phyloP scores from a whole-genome alignment of 352 stramenopile genomes.

The Phytophthora idaei region DNA sequence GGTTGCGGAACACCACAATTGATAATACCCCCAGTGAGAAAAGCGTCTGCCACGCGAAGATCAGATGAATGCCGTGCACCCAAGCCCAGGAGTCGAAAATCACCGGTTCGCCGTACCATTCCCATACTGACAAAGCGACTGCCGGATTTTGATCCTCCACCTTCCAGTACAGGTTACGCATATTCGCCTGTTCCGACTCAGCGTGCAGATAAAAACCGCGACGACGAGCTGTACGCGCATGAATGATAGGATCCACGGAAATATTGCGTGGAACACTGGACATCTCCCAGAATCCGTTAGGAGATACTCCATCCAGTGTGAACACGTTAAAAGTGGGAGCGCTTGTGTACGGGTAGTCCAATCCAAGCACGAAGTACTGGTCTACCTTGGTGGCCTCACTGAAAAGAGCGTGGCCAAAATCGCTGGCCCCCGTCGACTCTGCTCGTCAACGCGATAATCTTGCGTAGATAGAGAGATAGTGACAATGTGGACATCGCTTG shows the following conservation, averaged over 20 bases:
- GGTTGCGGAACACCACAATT: constrained; percentile 43
- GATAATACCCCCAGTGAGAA: constrained; percentile 36
- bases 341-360: constrained; percentile 37
- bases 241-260: constrained; percentile 22
- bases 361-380: constrained; percentile 29
- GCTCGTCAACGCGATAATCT: constrained; percentile 29
- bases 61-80: constrained; percentile 43
- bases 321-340: constrained; percentile 17
- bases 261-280: constrained; percentile 20
- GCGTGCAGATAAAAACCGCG: constrained; percentile 43
- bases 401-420: constrained; percentile 30
- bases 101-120: constrained; percentile 37
- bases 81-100: constrained; percentile 55
- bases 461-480: constrained; percentile 23
- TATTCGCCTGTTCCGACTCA: constrained; percentile 45
- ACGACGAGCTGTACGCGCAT: constrained; percentile 34
- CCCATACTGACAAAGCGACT: constrained; percentile 24
- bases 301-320: constrained; percentile 17
- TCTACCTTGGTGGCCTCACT: constrained; percentile 24
- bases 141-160: constrained; percentile 31
- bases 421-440: constrained; percentile 24
- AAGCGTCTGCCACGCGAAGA: constrained; percentile 37
- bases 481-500: constrained; percentile 29
- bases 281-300: constrained; percentile 29
- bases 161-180: constrained; percentile 34